Base-by-base conservation (phyloP, 345 rosid species). In the Eucalyptus curtisii region DNA sequence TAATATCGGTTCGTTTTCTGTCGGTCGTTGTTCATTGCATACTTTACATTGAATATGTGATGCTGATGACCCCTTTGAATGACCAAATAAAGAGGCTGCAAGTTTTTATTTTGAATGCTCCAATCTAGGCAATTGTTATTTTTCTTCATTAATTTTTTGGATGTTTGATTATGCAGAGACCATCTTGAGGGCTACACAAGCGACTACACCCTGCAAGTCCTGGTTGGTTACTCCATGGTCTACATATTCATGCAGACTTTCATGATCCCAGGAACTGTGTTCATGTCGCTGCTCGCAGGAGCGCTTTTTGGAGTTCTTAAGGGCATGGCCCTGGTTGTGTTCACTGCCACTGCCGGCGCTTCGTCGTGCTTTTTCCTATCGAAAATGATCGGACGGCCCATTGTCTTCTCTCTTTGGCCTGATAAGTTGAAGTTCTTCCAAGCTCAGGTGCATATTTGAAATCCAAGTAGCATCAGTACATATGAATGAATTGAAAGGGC, bases 171-270 rank as follows among this genome's bases (percentile, higher is more conserved):
- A 12, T 90, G 93, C 90, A 96, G 99, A 91, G 97, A 95, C 91
- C 93, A 96, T 90, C 96, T 97, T 45, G 99, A 95, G 93, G 91
- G 76, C 48, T 97, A 97, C 93, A 95, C 98, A 86, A 95, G 94
- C 89, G 98, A 96, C 93, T 96, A 97, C 90, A 95, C 98, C 8
- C 76, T 94, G 33, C 98, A 96, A 89, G 98, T 96, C 49, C 92
- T 96, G 92, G 93, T 95, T 81, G 98, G 98, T 12, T 97, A 97
- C 90, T 94, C 94, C 86, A 66, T 93, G 82, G 96, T 97, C n/a
- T 96, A 95, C 86, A 94, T 97, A 40, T 96, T 95, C 92, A 97
- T 97, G 98, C 98, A 97, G 86, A 93, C 92, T 45, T 93, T 93
- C 88, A 90, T 93, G 94, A 93, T 93, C 84, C 94, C 93, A 2